Evolutionary conservation across 768 basidiomycete species (phyloP).

Genomic region (Panus rudis): DNA sequence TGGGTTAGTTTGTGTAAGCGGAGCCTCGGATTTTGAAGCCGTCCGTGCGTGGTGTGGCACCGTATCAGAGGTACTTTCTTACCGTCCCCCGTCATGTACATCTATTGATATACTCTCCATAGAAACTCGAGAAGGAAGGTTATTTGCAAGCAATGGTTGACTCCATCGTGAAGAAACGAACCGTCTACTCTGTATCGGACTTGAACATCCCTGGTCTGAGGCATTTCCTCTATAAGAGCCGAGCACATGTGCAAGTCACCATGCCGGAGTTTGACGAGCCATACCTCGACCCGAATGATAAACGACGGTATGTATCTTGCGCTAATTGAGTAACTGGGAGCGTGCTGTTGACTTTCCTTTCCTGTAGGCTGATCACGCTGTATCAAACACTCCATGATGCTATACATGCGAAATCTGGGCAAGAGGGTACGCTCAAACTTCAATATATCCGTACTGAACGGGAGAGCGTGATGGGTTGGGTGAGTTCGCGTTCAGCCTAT

Average conservation of each 20-base stretch:
- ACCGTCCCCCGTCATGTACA: neutral
- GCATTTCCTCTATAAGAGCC: slow-evolving; percentile 94
- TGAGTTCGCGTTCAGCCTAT: slow-evolving; percentile 31
- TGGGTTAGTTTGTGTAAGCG: slow-evolving; percentile 75
- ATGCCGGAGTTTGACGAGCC: slow-evolving; percentile 81
- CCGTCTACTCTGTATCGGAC: slow-evolving; percentile 64
- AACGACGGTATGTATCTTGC: slow-evolving; percentile 43
- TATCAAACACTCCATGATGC: slow-evolving; percentile 87
- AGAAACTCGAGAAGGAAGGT: slow-evolving; percentile 65
- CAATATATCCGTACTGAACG: slow-evolving; percentile 81
- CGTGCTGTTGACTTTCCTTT: slow-evolving; percentile 4
- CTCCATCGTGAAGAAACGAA: slow-evolving; percentile 40
- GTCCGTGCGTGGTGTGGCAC: slow-evolving; percentile 70
- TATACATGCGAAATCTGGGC: slow-evolving; percentile 85
- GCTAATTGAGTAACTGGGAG: neutral
- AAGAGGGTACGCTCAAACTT: slow-evolving; percentile 72
- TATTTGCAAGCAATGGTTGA: slow-evolving; percentile 43
- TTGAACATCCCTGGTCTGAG: slow-evolving; percentile 84
- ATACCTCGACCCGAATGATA: slow-evolving; percentile 57
- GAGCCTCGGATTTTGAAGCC: slow-evolving; percentile 79
- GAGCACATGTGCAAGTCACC: slow-evolving; percentile 85
- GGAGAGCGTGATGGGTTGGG: slow-evolving; percentile 94
- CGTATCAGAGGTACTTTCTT: slow-evolving; percentile 46
- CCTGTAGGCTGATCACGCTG: slow-evolving; percentile 64
- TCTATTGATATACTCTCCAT: slow-evolving; percentile 1